Percentiles rank a stretch among this genome's conserved stretches.
Evolutionary conservation across 768 basidiomycete species (phyloP).

Genomic region (Suillus cothurnatus): DNA sequence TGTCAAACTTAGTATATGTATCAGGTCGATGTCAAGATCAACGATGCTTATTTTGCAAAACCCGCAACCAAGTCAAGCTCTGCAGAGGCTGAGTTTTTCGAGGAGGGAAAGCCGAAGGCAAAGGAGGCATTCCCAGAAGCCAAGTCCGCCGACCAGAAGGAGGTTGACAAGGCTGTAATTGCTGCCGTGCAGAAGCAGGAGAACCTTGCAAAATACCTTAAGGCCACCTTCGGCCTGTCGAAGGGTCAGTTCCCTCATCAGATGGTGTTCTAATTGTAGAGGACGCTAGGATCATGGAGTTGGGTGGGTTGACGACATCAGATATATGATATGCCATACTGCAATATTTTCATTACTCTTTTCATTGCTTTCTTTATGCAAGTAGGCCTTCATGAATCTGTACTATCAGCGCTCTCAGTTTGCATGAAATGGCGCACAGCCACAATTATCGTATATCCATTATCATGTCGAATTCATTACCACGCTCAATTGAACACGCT

Average conservation of each 20-base stretch:
- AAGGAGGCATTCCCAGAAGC: constrained; percentile 86
- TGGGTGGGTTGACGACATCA: constrained; percentile 21
- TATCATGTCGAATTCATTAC: too few relatives aligned
- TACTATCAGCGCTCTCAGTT: constrained; percentile 8
- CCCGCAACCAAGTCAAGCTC: constrained; percentile 68
- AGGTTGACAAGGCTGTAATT: constrained; percentile 75
- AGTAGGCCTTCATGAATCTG: constrained; percentile 13
- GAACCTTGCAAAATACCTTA: constrained; percentile 90
- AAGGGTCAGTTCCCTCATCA: constrained; percentile 98
- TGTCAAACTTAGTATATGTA: constrained; percentile 7
- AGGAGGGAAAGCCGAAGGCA: constrained; percentile 87
- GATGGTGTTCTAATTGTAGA: constrained; percentile 72
- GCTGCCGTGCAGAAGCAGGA: constrained; percentile 89
- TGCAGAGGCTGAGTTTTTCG: constrained; percentile 97
- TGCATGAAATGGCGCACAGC: too few relatives aligned
- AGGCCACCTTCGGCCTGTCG: constrained; percentile 89
- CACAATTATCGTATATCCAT: too few relatives aligned
- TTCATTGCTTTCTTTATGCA: constrained; percentile 19
- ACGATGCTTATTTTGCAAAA: constrained; percentile 94
- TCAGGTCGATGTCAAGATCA: constrained; percentile 87
- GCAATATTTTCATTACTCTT: constrained; percentile 19
- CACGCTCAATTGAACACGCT: too few relatives aligned
- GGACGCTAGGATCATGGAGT: constrained; percentile 19
- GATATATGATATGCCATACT: constrained; percentile 26
- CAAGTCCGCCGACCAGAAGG: constrained; percentile 92